Evolutionary conservation across 306 rosid species (phyloP), one percentile per base, ranked within the genome.

Genomic region (Cotoneaster glaucophyllus): DNA sequence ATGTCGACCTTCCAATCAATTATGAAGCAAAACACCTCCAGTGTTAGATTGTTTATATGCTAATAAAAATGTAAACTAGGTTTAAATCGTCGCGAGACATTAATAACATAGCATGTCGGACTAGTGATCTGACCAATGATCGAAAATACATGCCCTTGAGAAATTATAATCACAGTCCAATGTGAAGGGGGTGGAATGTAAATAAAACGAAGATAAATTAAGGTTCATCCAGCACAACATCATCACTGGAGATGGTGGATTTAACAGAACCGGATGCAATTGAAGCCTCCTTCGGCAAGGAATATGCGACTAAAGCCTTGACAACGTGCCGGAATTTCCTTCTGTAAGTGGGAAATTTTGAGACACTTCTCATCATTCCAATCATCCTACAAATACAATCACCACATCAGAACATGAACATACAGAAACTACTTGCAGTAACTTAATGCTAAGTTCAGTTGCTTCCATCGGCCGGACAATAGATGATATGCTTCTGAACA

Each of bases 341-440:
- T 72, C 94, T 82, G 70, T 90, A 88, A 11, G 97, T 93, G 14
- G 96, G 97, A 62, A 93, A 77, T 83, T 86, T 90, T 21, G 97
- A 82, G 44, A 85, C 69, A 50, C 96, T 87, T 78, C 87, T 87
- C 67, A 77, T 45, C 86, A 93, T 87, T 76, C 97, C 97, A 69
- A 84, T 80, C 97, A 93, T 90, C 94, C 97, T 93, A 76, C 52
- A 78, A 79, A 77, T 29, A 28, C 0, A 21, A 66, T 63, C 73
- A 69, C 37, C 68, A 73, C 69, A 32, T 66, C 10, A 45, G 76
- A 77, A 67, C 66, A 78, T 78, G 18, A 80, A 65, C 17, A 24
- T 8, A 39, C 14, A 6, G 53, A n/a, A 11, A 12, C 32, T 39
- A 21, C 53, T 9, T 57, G 29, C 56, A 70, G 29, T 43, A 56